These are phyloP conservation scores for Soucietia sequanensis DNA, from an alignment of 805 yeast species.

Conservation along the genomic window DNA sequence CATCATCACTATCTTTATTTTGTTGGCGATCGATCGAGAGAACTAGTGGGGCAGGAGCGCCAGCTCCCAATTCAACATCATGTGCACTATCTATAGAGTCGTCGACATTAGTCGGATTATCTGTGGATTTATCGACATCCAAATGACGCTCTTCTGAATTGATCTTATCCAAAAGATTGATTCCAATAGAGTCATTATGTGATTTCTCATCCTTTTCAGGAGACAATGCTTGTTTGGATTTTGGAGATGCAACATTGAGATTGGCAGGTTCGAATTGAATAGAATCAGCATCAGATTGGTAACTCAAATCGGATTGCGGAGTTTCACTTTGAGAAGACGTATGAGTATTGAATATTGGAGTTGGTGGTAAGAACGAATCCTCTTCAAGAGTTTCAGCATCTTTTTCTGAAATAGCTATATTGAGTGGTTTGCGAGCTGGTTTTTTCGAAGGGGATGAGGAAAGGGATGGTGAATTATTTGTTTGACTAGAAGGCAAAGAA, in stretches of 20 bases:
- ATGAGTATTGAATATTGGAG: slow-evolving; percentile 22
- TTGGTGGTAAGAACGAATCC: slow-evolving; percentile 19
- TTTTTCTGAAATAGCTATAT: no score
- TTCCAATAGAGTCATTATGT: not conserved
- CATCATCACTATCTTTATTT: slow-evolving; percentile 5
- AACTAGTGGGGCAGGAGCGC: slow-evolving; percentile 15
- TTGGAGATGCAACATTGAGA: slow-evolving; percentile 17
- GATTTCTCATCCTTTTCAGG: not conserved
- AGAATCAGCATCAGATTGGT: slow-evolving; percentile 38
- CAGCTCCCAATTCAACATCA: not conserved
- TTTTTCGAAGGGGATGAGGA: no score
- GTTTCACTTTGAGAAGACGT: slow-evolving; percentile 25
- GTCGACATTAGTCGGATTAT: no score
- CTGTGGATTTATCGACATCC: no score
- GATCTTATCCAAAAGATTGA: no score
- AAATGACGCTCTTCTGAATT: no score
- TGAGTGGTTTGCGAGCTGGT: no score
- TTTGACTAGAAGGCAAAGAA: no score
- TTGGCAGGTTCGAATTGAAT: slow-evolving; percentile 36
- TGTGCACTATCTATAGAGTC: not conserved
- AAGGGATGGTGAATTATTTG: no score
- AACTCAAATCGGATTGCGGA: slow-evolving; percentile 36
- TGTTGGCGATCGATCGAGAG: slow-evolving; percentile 16
- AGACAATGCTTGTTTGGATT: not conserved
- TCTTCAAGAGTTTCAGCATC: not conserved